A percentile compares a stretch with the other conserved stretches of the same genome.
Evolutionary conservation across 2,329 filamentous ascomycete species (phyloP).

Genomic region (Huntiella decipiens): DNA sequence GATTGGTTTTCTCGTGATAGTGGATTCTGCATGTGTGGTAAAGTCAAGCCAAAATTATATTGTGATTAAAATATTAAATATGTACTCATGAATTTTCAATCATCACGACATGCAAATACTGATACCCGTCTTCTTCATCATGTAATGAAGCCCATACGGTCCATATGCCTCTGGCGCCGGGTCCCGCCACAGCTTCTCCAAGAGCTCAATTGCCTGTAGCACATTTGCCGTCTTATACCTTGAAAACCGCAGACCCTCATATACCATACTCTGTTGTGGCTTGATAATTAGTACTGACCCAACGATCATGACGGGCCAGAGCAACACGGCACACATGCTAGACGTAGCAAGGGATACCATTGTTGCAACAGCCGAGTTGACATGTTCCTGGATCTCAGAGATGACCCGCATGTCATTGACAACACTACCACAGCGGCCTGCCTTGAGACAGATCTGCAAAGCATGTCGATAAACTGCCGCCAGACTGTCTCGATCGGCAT

Average conservation of each 20-base stretch:
- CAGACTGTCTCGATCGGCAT: conserved; percentile 9
- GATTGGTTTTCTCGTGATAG: no score
- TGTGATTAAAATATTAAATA: conserved; percentile 1
- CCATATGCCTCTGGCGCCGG: conserved; percentile 10
- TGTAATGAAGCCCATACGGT: conserved; percentile 10
- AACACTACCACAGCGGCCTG: conserved; percentile 6
- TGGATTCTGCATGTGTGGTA: no score
- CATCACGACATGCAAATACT: conserved; percentile 10
- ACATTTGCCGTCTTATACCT: conserved; percentile 11
- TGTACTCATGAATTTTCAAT: background rate
- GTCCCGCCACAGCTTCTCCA: conserved; percentile 10
- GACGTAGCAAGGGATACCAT: conserved; percentile 11
- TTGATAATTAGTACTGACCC: conserved; percentile 11
- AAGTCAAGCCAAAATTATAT: no score
- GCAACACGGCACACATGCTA: conserved; percentile 9
- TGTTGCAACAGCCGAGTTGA: conserved; percentile 9
- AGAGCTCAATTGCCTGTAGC: conserved; percentile 9
- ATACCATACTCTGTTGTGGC: conserved; percentile 11
- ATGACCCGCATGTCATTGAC: conserved; percentile 9
- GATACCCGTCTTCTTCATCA: conserved; percentile 11
- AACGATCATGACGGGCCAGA: conserved; percentile 11
- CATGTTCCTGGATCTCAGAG: conserved; percentile 10
- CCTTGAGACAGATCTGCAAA: conserved; percentile 7
- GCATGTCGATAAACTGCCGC: conserved; percentile 11
- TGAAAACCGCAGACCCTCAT: conserved; percentile 9